Conservation (phyloP, 2,329 filamentous ascomycete genomes). For the Chlorencoelia australis region DNA sequence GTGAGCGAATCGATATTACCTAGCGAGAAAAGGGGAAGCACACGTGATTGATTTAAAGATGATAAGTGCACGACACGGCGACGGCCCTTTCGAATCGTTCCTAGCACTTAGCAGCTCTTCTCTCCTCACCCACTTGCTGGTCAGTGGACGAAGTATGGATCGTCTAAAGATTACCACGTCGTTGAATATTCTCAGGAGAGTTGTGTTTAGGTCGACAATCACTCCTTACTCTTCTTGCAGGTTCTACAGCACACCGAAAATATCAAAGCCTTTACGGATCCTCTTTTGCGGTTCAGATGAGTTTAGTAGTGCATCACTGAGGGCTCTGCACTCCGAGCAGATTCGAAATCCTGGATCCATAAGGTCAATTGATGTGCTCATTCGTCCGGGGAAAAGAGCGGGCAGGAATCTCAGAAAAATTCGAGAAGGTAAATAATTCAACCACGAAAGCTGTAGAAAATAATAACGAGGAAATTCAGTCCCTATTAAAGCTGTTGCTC, state of each 20-base stretch:
- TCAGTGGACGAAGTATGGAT: too few species aligned
- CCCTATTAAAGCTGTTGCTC: slow-evolving; percentile 59
- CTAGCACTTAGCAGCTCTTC: too few species aligned
- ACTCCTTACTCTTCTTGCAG: not conserved
- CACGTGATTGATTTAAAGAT: too few species aligned
- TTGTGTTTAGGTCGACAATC: too few species aligned
- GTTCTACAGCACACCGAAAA: slow-evolving; percentile 8
- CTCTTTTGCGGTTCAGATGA: slow-evolving; percentile 91
- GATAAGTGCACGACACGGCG: too few species aligned
- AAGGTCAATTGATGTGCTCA: slow-evolving; percentile 74
- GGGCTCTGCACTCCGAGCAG: slow-evolving; percentile 55
- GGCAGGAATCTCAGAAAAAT: slow-evolving; percentile 61
- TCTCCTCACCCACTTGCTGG: too few species aligned
- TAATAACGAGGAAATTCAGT: slow-evolving; percentile 37
- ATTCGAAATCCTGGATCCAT: slow-evolving; percentile 43
- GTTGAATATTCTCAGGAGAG: too few species aligned
- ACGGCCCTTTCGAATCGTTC: too few species aligned
- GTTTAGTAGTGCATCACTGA: slow-evolving; percentile 73
- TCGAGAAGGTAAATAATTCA: slow-evolving; percentile 21
- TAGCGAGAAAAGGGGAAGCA: too few species aligned
- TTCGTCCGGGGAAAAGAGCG: slow-evolving; percentile 65
- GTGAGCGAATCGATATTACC: too few species aligned
- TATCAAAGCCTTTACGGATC: slow-evolving; percentile 57
- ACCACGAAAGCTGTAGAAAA: too few species aligned
- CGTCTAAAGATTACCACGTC: too few species aligned